Evolutionary conservation across 2,329 filamentous ascomycete genomes (phyloP), one percentile per base, ranked within the genome.

Genomic region (Sporothrix protearum): DNA sequence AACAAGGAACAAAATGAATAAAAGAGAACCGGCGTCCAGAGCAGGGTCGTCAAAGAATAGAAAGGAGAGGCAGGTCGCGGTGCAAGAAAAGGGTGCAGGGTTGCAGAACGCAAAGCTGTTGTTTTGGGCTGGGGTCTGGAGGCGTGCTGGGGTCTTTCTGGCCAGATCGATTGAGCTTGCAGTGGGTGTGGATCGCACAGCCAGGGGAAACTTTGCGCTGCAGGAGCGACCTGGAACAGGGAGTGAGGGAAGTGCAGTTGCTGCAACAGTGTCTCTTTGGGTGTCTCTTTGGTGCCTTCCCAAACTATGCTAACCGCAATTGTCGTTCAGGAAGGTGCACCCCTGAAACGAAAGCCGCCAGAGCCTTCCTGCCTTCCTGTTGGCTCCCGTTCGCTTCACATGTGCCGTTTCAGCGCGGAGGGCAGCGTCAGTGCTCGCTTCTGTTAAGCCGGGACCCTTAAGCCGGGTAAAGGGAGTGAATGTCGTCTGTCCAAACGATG

Each of bases 51-150:
- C 14, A 66, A 47, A 30, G 16, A 59, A 36, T 36, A 28, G 19
- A 57, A 16, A 12, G 36, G 45, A 47, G 19, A 39, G 36, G 14
- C 3, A 28, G n/a, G 57, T 36, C 22, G 45, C 22, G 19, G 16
- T 30, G 53, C 10, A 30, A 5, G n/a, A 28, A 30, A 10, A 39
- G 63, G 9, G 59, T 42, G 16, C 45, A 49, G 45, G 49, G 49
- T 69, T 55, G 67, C 16, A 39, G 30, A 33, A 68, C 14, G 12
- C 28, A 67, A 66, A 72, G 68, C 68, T 53, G 71, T 72, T 51
- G 71, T 72, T 36, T 33, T 45, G 25, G 28, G n/a, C 22, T n/a
- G n/a, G n/a, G n/a, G n/a, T n/a, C n/a, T 42, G 57, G 12, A 59
- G 55, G 30, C 30, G 55, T 36, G 55, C 30, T 59, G 55, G 55